These are phyloP conservation scores for Fusarium tuaranense DNA, from an alignment of 2,329 filamentous ascomycete genomes.

Conservation along the genomic window DNA sequence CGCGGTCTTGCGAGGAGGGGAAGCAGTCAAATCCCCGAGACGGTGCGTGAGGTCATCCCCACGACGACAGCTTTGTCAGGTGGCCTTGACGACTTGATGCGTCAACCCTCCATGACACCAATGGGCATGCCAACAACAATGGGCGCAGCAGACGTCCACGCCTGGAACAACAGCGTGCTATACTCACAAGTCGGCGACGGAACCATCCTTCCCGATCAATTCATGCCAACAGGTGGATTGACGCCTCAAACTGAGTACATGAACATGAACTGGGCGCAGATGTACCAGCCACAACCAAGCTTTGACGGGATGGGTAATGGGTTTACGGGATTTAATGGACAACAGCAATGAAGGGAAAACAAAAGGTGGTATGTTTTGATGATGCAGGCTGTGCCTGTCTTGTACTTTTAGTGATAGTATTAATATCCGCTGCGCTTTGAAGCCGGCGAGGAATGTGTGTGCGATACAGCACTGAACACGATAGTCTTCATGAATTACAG, in stretches of 20 bases:
- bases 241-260: slow-evolving; percentile 44
- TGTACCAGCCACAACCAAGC: slow-evolving; percentile 42
- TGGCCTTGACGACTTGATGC: slow-evolving; percentile 36
- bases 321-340: slow-evolving; percentile 43
- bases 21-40: slow-evolving; percentile 43
- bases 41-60: slow-evolving; percentile 33
- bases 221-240: slow-evolving; percentile 32
- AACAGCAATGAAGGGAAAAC: slow-evolving; percentile 15
- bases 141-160: slow-evolving; percentile 41
- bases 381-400: slow-evolving; percentile 25
- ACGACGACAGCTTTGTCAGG: slow-evolving; percentile 19
- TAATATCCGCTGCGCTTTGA: slow-evolving; percentile 18
- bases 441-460: neutral
- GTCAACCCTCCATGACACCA: slow-evolving; percentile 36
- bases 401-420: slow-evolving; percentile 35
- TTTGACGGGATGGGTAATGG: slow-evolving; percentile 38
- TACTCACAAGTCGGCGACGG: slow-evolving; percentile 36
- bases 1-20: slow-evolving; percentile 30
- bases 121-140: slow-evolving; percentile 26
- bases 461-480: neutral
- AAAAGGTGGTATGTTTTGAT: neutral
- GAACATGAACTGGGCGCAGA: slow-evolving; percentile 37
- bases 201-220: slow-evolving; percentile 41
- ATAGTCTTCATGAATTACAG: neutral
- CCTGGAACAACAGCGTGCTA: slow-evolving; percentile 46